phyloP scores from a whole-genome alignment of 306 rosid species.

The Trifolium dubium region DNA sequence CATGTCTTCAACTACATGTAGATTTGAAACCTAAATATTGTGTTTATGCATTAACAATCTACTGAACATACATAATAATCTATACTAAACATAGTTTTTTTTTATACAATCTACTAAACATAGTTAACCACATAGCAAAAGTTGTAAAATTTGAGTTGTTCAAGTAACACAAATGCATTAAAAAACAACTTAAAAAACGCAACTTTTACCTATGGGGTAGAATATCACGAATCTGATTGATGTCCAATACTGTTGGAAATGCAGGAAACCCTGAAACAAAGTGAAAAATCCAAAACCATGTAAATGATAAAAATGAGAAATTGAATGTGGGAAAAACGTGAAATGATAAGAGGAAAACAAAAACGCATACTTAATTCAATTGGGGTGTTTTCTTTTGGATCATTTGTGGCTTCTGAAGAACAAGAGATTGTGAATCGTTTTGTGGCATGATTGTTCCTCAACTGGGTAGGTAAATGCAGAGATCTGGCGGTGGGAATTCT shows the following conservation, averaged over 20 bases:
- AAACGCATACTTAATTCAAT: conserved; percentile 58
- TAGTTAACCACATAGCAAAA: no score
- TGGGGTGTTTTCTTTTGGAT: conserved; percentile 51
- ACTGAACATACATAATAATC: no score
- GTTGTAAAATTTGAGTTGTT: no score
- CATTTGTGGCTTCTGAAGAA: conserved; percentile 50
- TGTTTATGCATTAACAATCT: no score
- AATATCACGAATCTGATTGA: conserved; percentile 76
- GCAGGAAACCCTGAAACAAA: conserved; percentile 69
- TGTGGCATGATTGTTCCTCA: conserved; percentile 20
- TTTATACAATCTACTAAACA: no score
- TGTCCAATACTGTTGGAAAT: conserved; percentile 76
- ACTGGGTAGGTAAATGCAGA: conserved; percentile 37
- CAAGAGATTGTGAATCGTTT: conserved; percentile 43
- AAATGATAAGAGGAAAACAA: background rate
- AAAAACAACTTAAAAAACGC: background rate
- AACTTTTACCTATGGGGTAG: conserved; percentile 77
- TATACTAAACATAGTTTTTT: no score
- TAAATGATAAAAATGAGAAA: background rate
- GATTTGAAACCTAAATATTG: no score
- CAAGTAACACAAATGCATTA: background rate
- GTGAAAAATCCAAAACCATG: background rate
- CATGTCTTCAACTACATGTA: no score
- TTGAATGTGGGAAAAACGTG: background rate
- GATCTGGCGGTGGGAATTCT: conserved; percentile 48